These are phyloP conservation scores for Micractinium conductrix DNA, from an alignment of 139 green algal species.

Conservation along the genomic window DNA sequence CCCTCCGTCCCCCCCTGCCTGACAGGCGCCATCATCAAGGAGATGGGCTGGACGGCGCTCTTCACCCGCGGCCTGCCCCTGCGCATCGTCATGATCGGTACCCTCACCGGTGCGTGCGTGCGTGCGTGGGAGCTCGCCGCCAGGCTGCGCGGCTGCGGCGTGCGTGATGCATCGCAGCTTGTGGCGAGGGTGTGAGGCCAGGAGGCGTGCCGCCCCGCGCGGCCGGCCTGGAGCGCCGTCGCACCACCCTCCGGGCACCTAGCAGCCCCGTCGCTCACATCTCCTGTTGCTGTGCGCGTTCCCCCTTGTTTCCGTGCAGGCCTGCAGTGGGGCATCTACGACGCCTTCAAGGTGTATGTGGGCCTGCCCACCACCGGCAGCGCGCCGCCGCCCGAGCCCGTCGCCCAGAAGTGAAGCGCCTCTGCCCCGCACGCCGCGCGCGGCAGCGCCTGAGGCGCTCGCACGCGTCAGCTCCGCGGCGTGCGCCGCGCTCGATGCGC, in stretches of 20 bases:
- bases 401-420: slow-evolving; percentile 20
- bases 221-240: no score
- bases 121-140: no score
- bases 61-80: slow-evolving; percentile 86
- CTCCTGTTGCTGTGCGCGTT: no score
- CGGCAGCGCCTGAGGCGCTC: no score
- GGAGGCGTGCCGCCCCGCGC: no score
- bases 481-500: not conserved
- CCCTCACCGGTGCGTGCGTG: no score
- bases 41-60: slow-evolving; percentile 86
- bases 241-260: no score
- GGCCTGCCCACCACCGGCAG: slow-evolving; percentile 59
- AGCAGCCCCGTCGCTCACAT: no score
- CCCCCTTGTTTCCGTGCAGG: no score
- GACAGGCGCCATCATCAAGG: slow-evolving; percentile 70
- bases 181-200: no score
- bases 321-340: slow-evolving; percentile 84
- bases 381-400: slow-evolving; percentile 3
- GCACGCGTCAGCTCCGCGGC: not conserved
- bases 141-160: no score
- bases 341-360: slow-evolving; percentile 63
- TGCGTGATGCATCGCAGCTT: no score
- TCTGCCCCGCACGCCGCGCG: not conserved
- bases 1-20: not conserved
- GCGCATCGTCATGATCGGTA: slow-evolving; percentile 95